Base-by-base conservation (phyloP, 768 basidiomycete species). In the Pisolithus sp. region DNA sequence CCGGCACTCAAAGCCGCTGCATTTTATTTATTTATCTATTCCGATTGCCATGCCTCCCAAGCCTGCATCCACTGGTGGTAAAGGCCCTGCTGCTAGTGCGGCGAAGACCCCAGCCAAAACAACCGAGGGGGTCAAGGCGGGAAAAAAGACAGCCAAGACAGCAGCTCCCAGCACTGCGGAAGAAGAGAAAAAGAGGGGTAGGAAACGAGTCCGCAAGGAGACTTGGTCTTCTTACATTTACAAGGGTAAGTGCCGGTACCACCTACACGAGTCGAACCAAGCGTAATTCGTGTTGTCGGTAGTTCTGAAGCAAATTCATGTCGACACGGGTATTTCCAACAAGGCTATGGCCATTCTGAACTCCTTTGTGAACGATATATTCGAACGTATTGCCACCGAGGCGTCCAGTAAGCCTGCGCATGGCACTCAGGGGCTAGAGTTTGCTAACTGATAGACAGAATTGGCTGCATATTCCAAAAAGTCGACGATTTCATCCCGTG, bases 241-340 rank as follows among this genome's bases (percentile, higher is more conserved):
- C 75, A 90, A 89, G 71, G 89, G 89, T 86, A 50, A 15, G 23
- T 45, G 34, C n/a, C 63, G 59, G n/a, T 6, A 13, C 40, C 43
- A 42, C 20, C 43, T 7, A 12, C 13, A 26, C 10, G 6, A 12
- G 46, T 1, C 40, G 30, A 0, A 15, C 39, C 23, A 41, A 41
- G n/a, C 50, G 46, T 26, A 9, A 39, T 36, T 23, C 36, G 38
- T n/a, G 17, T 39, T 23, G 34, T 57, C 43, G 38, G 18, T 20
- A 92, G 93, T 94, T 62, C 82, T 95, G 56, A 93, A 91, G 73
- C 93, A 97, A 76, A 94, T 97, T 53, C 95, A 97, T 77, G 93
- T 94, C 48, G 95, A 97, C 66, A 98, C 92, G 47, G 95, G 94
- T 85, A 97, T 97, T 75, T 94, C 93, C 50, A 97, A 96, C 84